phyloP scores from a whole-genome alignment of 352 stramenopile genomes.

The Phytopythium cucurbitacearum region DNA sequence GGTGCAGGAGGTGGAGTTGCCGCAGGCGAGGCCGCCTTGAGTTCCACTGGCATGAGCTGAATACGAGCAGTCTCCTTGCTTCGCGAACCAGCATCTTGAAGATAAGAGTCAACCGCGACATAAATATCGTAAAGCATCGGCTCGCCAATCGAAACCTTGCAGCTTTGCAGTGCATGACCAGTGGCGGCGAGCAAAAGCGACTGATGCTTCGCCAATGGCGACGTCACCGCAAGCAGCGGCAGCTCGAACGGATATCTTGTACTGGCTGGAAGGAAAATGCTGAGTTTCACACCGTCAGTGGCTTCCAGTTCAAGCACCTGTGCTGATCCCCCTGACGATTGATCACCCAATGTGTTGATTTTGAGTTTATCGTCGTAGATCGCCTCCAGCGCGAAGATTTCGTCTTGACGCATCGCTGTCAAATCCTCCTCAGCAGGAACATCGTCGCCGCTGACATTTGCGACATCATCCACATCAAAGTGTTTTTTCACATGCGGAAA shows the following conservation, averaged over 20 bases:
- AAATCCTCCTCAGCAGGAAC: conserved; percentile 37
- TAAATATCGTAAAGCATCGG: conserved; percentile 82
- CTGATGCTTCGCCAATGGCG: conserved; percentile 28
- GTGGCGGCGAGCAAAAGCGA: conserved; percentile 41
- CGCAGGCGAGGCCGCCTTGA: conserved; percentile 6
- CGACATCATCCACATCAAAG: conserved; percentile 22
- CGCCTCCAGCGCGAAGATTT: conserved; percentile 73
- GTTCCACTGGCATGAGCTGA: conserved; percentile 17
- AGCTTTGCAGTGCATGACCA: conserved; percentile 48
- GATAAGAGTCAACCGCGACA: conserved; percentile 54
- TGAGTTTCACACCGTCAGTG: conserved; percentile 36
- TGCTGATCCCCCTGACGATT: neutral
- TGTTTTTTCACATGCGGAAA: conserved; percentile 39
- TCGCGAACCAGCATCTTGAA: conserved; percentile 28
- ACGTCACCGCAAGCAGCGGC: conserved; percentile 45
- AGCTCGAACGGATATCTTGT: conserved; percentile 79
- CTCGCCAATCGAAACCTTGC: conserved; percentile 48
- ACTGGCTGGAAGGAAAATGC: conserved; percentile 43
- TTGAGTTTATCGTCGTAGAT: conserved; percentile 79
- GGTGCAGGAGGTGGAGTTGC: conserved; percentile 7
- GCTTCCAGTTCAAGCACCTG: conserved; percentile 48
- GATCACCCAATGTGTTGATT: conserved; percentile 19
- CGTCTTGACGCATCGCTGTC: conserved; percentile 51
- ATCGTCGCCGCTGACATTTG: neutral
- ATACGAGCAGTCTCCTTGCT: conserved; percentile 21